Percentiles rank a stretch among this genome's conserved stretches.
Conservation (phyloP, 2,329 filamentous ascomycete species). For the Fusarium lyarnte region DNA sequence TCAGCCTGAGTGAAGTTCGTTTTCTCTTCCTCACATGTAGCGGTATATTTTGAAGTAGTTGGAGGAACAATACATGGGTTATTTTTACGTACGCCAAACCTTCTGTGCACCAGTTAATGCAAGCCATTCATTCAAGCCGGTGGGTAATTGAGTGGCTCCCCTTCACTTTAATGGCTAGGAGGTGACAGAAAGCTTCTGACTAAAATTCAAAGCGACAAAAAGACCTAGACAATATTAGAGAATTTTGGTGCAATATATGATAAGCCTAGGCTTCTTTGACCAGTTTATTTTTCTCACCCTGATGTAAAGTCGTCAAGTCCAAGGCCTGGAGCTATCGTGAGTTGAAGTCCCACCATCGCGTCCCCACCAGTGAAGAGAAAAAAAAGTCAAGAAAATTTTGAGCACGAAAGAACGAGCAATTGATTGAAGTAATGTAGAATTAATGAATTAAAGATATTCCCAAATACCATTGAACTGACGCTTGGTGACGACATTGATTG, state of each 20-base stretch:
- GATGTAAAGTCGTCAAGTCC: too few species aligned
- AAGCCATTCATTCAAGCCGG: neutral
- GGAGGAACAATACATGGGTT: neutral
- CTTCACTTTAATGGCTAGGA: neutral
- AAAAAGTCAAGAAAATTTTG: neutral
- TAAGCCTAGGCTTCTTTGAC: too few species aligned
- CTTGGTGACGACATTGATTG: conserved; percentile 20
- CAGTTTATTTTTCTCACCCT: too few species aligned
- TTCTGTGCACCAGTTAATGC: neutral
- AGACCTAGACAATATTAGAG: too few species aligned
- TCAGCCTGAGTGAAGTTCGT: neutral
- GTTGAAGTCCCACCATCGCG: neutral
- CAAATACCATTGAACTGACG: neutral
- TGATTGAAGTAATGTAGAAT: neutral
- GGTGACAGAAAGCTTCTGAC: too few species aligned
- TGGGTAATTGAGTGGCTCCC: neutral
- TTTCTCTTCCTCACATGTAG: fast-evolving
- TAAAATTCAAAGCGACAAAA: too few species aligned
- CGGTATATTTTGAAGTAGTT: fast-evolving
- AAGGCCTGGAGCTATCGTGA: neutral
- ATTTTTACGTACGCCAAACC: neutral
- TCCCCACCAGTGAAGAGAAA: conserved; percentile 6
- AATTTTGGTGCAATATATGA: too few species aligned
- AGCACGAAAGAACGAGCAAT: neutral
- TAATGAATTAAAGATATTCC: neutral